Evolutionary conservation across 1,284 basidiomycete genomes (phyloP).

Genomic region (Puccinia novopanici): DNA sequence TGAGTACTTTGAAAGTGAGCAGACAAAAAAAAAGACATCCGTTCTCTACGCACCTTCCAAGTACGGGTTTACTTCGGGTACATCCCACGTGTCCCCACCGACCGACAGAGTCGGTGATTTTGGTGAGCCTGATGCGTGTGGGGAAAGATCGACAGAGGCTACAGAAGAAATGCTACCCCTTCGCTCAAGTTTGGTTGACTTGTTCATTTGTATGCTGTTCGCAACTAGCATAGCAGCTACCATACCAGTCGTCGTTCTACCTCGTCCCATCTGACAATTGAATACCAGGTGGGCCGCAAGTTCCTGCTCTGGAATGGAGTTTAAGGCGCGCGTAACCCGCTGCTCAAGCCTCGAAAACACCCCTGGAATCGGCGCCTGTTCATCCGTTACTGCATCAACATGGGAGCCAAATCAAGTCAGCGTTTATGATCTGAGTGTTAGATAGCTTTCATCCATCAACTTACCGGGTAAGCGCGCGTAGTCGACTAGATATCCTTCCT

Average conservation of each 20-base stretch:
- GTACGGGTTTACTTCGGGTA: constrained; percentile 81
- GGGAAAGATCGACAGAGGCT: constrained; percentile 59
- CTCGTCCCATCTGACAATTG: constrained; percentile 80
- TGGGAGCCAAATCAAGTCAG: background rate
- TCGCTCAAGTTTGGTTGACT: constrained; percentile 60
- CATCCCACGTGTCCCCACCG: constrained; percentile 51
- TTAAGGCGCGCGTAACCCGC: constrained; percentile 70
- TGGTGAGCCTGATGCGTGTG: constrained; percentile 65
- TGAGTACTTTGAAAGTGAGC: constrained; percentile 52
- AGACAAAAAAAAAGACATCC: constrained; percentile 4
- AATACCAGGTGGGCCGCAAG: constrained; percentile 73
- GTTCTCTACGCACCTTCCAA: constrained; percentile 68
- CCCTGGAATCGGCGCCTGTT: constrained; percentile 87
- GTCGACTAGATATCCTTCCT: constrained; percentile 45
- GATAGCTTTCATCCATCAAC: background rate
- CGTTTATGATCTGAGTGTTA: background rate
- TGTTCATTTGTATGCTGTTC: constrained; percentile 66
- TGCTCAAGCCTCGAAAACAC: constrained; percentile 76
- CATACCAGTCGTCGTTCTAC: constrained; percentile 80
- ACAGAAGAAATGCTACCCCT: constrained; percentile 56
- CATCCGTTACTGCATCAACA: constrained; percentile 73
- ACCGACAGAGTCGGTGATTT: constrained; percentile 54
- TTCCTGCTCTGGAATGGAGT: constrained; percentile 61
- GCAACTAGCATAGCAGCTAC: constrained; percentile 76
- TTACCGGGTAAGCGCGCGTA: constrained; percentile 48